Conservation (phyloP, 306 rosid species). For the Castanospermum australe region DNA sequence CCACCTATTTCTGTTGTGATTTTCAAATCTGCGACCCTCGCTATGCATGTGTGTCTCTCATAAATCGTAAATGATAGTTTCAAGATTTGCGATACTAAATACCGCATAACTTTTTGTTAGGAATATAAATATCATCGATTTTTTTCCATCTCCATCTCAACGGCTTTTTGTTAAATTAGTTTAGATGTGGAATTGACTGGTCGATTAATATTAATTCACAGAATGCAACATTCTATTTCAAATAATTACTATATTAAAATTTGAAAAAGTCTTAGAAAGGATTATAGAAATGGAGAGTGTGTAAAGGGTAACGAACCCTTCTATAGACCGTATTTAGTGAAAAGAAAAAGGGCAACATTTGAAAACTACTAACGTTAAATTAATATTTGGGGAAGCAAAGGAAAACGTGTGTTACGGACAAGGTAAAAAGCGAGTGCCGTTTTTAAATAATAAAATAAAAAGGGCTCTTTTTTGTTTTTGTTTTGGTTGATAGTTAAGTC, state of each 20-base stretch:
- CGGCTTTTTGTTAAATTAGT: too few relatives aligned
- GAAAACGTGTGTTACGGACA: too few relatives aligned
- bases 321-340: too few relatives aligned
- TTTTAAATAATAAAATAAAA: background rate
- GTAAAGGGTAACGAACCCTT: too few relatives aligned
- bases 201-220: background rate
- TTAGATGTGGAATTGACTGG: background rate
- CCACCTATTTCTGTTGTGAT: background rate
- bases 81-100: background rate
- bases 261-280: background rate
- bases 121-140: too few relatives aligned
- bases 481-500: conserved; percentile 29
- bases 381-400: too few relatives aligned
- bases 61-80: background rate
- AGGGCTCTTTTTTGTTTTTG: too few relatives aligned
- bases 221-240: background rate
- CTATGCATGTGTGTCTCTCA: conserved; percentile 17
- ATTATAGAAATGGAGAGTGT: too few relatives aligned
- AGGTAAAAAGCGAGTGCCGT: conserved; percentile 11
- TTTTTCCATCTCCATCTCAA: too few relatives aligned
- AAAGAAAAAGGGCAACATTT: too few relatives aligned
- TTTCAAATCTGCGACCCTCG: background rate
- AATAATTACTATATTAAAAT: background rate
- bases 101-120: too few relatives aligned
- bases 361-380: too few relatives aligned